Evolutionary conservation across 1,139 yeast genomes (phyloP), one percentile per base, ranked within the genome.

Genomic region (Geotrichum phurueaensis): DNA sequence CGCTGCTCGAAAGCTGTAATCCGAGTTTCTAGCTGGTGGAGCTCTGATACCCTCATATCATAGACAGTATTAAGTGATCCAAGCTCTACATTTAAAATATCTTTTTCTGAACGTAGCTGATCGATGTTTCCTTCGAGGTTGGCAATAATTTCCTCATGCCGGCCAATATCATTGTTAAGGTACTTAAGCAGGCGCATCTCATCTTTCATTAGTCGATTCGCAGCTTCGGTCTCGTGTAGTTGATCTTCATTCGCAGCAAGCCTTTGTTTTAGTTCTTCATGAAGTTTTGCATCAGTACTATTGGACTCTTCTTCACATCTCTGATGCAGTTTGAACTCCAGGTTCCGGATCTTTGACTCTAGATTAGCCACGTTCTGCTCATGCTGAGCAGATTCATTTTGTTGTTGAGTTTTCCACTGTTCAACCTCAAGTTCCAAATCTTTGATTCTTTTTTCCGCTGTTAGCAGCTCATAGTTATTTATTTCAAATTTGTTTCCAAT

Each of bases 1-100:
- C 70, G 67, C 0, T 59, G 61, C 54, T 71, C 70, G 47, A 74
- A 66, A 3, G 64, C 62, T 6, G 65, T 67, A 12, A 72, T 71
- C 25, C 76, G 69, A 1, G 62, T 59, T 36, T 70, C 69, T 36
- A 75, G 60, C 27, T 62, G 56, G 51, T 65, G 65, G 43, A 74
- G 66, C 22, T 73, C 72, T 9, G 67, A 66, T 22, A 67, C 66
- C 15, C 75, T 68, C 27, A 63, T 52, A 1, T 55, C 10, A 55
- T 73, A 67, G 4, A 68, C 70, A 7, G 69, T 60, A 29, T 69
- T 66, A 60, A 75, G 59, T 3, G 63, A 51, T 9, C 67, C 70
- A 12, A 70, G 51, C 51, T 65, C 67, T 1, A 64, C 61, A 10
- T 69, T 66, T 20, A 74, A 58, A 18, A 62, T 62, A 0, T 58